These are phyloP conservation scores for Entonaema liquescens DNA, from an alignment of 495 filamentous ascomycete species.

Conservation along the genomic window DNA sequence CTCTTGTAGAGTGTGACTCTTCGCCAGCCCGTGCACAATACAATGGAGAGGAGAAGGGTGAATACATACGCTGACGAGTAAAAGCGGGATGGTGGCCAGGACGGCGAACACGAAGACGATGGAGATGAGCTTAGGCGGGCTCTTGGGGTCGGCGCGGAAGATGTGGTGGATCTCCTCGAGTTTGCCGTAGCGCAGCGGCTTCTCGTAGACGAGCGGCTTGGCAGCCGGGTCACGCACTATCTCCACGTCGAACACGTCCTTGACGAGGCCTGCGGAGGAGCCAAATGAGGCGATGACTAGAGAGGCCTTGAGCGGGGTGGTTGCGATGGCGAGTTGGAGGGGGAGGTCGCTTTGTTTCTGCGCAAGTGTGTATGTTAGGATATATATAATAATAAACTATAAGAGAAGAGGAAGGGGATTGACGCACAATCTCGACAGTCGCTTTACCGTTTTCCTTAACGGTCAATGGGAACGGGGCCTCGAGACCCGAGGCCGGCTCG, in stretches of 20 bases:
- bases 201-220: slow-evolving; percentile 67
- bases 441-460: slow-evolving; percentile 90
- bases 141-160: slow-evolving; percentile 81
- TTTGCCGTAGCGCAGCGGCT: slow-evolving; percentile 81
- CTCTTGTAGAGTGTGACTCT: too few relatives aligned
- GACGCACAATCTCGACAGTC: slow-evolving; percentile 79
- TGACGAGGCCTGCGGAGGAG: slow-evolving; percentile 69
- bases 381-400: not conserved
- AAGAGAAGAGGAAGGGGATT: not conserved
- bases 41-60: not conserved
- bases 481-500: slow-evolving; percentile 76
- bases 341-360: slow-evolving; percentile 93
- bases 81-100: slow-evolving; percentile 71
- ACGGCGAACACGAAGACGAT: slow-evolving; percentile 78
- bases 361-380: slow-evolving; percentile 10
- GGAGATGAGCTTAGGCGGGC: slow-evolving; percentile 83
- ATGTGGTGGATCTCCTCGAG: slow-evolving; percentile 88
- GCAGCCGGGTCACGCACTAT: slow-evolving; percentile 64
- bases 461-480: slow-evolving; percentile 86
- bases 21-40: not conserved
- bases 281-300: slow-evolving; percentile 91
- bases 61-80: slow-evolving; percentile 73
- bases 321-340: slow-evolving; percentile 74
- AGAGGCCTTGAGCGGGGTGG: slow-evolving; percentile 74
- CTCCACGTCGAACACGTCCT: slow-evolving; percentile 72